Base-by-base conservation (phyloP, 441 rosid genomes). In the Arabidopsis lyrata region DNA sequence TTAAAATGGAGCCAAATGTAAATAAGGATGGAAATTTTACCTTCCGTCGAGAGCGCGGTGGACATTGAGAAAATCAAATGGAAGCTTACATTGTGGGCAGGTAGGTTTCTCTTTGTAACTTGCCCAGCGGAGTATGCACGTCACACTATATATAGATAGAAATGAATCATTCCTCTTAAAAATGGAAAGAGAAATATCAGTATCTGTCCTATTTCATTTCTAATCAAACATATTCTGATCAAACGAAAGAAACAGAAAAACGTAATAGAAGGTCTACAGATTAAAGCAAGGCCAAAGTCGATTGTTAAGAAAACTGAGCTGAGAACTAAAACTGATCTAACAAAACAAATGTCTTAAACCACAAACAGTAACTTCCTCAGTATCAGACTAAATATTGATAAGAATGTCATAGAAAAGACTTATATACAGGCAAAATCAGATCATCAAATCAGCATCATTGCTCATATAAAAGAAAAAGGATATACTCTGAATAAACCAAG, bases 21-120 rank as follows among this genome's bases (percentile, higher is more conserved):
- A 27, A 24, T 2, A 34, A 58, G 31, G 70, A 59, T 13, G 13
- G 5, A 38, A 79, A 52, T 13, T 13, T 45, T 78, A 95, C 99
- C 98, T 83, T 73, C 98, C 99, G 34, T 92, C 97, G 1, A 95
- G 95, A 1, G 88, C 52, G 6, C 97, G 92, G 80, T 92, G 98
- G 57, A 92, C 83, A 72, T 84, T 85, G 67, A 95, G 97, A 77
- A 80, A 89, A 76, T 90, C 92, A 50, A 95, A 89, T n/a, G 96
- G 99, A 81, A 78, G 81, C 70, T 95, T 95, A 70, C 98, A 95
- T 79, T 95, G 97, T 75, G 99, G 99, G 57, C 99, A 95, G 6
- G 84, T 87, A 22, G 85, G 90, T 16, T 79, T 83, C 83, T 86
- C 76, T 75, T 75, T 82, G 72, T 83, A 90, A 5, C 96, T 85